Conservation (phyloP, 805 yeast species). For the Candida yuanshanica region DNA sequence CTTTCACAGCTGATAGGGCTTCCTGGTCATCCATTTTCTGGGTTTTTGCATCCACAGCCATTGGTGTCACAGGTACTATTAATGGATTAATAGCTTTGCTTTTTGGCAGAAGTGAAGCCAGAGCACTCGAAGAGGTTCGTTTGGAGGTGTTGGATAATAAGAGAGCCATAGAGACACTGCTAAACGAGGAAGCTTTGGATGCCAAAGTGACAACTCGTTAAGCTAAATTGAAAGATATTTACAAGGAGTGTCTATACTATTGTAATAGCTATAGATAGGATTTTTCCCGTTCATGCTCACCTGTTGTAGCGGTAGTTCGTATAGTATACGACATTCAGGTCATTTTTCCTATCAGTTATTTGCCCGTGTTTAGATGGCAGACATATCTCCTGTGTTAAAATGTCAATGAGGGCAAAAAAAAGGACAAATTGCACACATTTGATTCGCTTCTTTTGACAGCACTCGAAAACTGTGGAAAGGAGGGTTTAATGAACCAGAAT, state of each 20-base stretch:
- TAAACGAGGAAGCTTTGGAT: too few relatives aligned
- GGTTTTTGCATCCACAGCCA: constrained; percentile 45
- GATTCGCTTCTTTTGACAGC: too few relatives aligned
- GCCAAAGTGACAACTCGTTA: too few relatives aligned
- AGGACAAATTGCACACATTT: too few relatives aligned
- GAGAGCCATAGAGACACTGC: neutral
- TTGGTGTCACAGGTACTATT: constrained; percentile 61
- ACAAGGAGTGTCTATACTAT: too few relatives aligned
- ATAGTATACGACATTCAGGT: too few relatives aligned
- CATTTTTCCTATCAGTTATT: neutral
- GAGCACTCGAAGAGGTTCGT: constrained; percentile 74
- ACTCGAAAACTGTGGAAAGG: too few relatives aligned
- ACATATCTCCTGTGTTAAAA: too few relatives aligned
- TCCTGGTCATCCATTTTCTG: constrained; percentile 67
- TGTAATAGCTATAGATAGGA: neutral
- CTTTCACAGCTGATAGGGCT: constrained; percentile 50
- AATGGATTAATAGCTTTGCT: constrained; percentile 75
- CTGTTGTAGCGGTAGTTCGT: too few relatives aligned
- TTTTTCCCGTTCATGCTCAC: too few relatives aligned
- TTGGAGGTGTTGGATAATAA: constrained; percentile 48
- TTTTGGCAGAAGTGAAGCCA: constrained; percentile 73
- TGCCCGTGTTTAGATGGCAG: neutral
- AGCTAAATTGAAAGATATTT: too few relatives aligned
- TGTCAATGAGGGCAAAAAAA: too few relatives aligned
- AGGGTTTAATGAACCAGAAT: neutral